Evolutionary conservation across 2,329 filamentous ascomycete genomes (phyloP), one percentile per base, ranked within the genome.

Genomic region (Diaporthe australafricana): DNA sequence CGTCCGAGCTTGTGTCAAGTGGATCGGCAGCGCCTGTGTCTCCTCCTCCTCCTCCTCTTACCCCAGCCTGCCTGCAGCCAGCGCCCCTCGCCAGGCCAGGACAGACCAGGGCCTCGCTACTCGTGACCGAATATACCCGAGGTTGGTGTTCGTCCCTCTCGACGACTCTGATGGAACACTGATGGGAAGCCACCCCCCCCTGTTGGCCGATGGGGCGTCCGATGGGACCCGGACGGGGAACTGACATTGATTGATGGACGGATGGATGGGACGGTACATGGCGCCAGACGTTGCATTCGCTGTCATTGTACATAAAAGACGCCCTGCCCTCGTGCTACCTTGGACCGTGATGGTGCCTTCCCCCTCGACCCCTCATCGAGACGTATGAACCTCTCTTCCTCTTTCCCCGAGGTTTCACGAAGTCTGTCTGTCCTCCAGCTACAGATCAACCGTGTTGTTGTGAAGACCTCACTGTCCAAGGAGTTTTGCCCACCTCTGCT

Each of bases 101-200:
- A 16, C 2, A 7, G n/a, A 2, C 52, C 6, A 25, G 5, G 9
- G 25, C 40, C 40, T 62, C 60, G 60, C 60, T 65, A 38, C 45
- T 50, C 40, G 60, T 65, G 60, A 65, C 60, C 60, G 45, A 65
- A 11, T 52, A 45, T 69, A 32, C 32, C 65, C 67, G 67, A 69
- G 67, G 67, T 60, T 60, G 40, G 40, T 38, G 9, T 48, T 20
- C 16, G 32, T 47, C 27, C 27, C 27, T 12, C 4, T 22, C 32
- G n/a, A 42, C 20, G 60, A 35, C 60, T 47, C 57, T 22, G 57
- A 22, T 47, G 40, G 27, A 14, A 57, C 6, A 35, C n/a, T n/a
- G n/a, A n/a, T n/a, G n/a, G n/a, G n/a, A n/a, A n/a, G n/a, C 9
- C 32, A 35, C 32, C 32, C 32, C n/a, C 32, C 53, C 17, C 30